Evolutionary conservation across 352 stramenopile species (phyloP), one percentile per base, ranked within the genome.

Genomic region (Phytophthora colocasiae): DNA sequence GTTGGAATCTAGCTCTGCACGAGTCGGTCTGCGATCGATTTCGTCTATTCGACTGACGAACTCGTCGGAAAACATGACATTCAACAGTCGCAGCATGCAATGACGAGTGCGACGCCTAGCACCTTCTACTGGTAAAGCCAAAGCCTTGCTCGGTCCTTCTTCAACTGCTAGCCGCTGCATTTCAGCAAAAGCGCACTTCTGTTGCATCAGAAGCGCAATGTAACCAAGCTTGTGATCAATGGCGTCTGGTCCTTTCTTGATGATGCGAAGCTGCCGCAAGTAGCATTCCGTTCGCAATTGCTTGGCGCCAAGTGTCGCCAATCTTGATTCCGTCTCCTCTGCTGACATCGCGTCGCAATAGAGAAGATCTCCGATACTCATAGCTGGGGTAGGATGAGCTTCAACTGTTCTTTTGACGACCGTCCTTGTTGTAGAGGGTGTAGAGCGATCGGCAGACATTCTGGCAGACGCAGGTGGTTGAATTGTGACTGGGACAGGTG

Each of bases 201-300:
- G 43, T 14, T 54, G 8, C 55, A 63, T 39, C 2, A 63, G 32
- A 4, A 63, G 32, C 1, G 32, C 22, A 0, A 62, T 31, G 32
- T 63, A 63, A 4, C 55, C 55, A 1, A 41, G 2, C 44, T 54
- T 63, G 55, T 54, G 44, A 14, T 49, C 44, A 17, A 54, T 63
- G 8, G 6, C 17, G 15, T 55, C 45, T 6, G 24, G 3, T 1
- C 55, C 36, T 17, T 48, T 56, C n/a, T 55, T 63, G 0, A 63
- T n/a, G 26, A 63, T 55, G 3, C 56, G 45, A 22, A 63, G 56
- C 15, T 49, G 45, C 1, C 56, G 45, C 2, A 40, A 2, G 19
- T 62, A 54, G 4, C 43, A 53, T 31, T 54, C 54, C 2, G 43
- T 62, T 2, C 54, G 11, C 1, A 54, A 8, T 22, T 54, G 29